Percentiles rank a stretch among this genome's conserved stretches.
These are phyloP conservation scores for Colletotrichum sp. DNA, from an alignment of 2,329 filamentous ascomycete genomes.

Conservation along the genomic window DNA sequence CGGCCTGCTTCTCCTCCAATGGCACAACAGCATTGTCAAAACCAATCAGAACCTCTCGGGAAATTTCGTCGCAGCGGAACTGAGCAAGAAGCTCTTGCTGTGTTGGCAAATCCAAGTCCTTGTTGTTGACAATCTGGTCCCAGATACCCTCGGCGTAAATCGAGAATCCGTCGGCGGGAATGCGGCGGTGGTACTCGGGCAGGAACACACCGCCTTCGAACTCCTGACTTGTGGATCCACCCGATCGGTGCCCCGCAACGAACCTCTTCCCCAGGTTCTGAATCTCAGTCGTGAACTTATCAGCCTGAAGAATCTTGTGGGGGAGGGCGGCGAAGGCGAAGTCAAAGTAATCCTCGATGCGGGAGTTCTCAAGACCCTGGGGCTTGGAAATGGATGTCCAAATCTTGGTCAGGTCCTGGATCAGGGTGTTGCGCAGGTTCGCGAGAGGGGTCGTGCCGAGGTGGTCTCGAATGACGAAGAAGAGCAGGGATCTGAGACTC, in stretches of 20 bases:
- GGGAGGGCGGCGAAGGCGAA: conserved; percentile 96
- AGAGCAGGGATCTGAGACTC: conserved; percentile 87
- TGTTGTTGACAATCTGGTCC: conserved; percentile 99
- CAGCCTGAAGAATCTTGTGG: conserved; percentile 94
- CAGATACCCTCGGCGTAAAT: conserved; percentile 93
- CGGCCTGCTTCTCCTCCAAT: conserved; percentile 84
- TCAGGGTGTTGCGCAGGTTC: conserved; percentile 87
- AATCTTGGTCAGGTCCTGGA: conserved; percentile 89
- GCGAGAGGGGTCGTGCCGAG: conserved; percentile 88
- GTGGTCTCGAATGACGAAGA: conserved; percentile 98
- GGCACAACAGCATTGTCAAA: conserved; percentile 86
- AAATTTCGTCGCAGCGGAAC: conserved; percentile 97
- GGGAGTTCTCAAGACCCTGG: conserved; percentile 82
- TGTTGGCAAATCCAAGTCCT: conserved; percentile 94
- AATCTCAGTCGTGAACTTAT: conserved; percentile 85
- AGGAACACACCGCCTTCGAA: conserved; percentile 84
- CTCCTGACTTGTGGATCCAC: conserved; percentile 69
- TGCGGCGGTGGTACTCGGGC: conserved; percentile 92
- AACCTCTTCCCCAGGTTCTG: conserved; percentile 83
- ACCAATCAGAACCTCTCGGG: conserved; percentile 80
- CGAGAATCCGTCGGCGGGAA: conserved; percentile 96
- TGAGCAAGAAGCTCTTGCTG: conserved; percentile 97
- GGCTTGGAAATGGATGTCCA: conserved; percentile 96
- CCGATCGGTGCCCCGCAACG: conserved; percentile 77
- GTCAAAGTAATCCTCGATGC: conserved; percentile 97